A percentile compares a stretch with the other conserved stretches of the same genome.
Conservation (phyloP, 768 basidiomycete species). For the Suillus bovinus region DNA sequence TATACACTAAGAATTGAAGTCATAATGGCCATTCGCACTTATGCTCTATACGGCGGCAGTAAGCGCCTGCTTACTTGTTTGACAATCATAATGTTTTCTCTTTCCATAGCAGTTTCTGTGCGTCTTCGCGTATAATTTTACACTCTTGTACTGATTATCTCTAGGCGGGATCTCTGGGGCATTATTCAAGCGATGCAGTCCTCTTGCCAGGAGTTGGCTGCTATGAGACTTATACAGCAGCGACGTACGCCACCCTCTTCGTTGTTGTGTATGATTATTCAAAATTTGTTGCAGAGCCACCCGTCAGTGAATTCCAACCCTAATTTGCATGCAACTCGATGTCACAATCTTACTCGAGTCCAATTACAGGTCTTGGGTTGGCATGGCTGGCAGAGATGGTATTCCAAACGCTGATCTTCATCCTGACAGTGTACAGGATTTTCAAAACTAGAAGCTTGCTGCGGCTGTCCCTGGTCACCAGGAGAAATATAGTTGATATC, state of each 20-base stretch:
- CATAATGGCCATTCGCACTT: constrained; percentile 49
- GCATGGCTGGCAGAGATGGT: background rate
- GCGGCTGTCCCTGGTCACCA: background rate
- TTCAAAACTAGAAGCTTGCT: background rate
- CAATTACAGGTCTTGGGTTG: background rate
- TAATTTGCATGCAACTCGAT: background rate
- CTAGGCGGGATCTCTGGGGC: constrained; percentile 39
- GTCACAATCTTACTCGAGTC: background rate
- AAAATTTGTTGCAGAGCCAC: background rate
- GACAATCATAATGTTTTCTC: constrained; percentile 31
- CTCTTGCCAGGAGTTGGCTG: constrained; percentile 31
- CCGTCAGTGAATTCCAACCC: background rate
- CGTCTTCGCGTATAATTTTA: constrained; percentile 17
- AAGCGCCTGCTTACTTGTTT: constrained; percentile 39
- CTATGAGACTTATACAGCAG: constrained; percentile 12
- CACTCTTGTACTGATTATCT: background rate
- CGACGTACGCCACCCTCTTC: constrained; percentile 25
- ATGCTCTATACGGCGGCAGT: constrained; percentile 48
- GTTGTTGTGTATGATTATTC: constrained; percentile 35
- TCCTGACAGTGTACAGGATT: background rate
- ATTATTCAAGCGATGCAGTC: constrained; percentile 40
- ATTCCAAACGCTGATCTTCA: background rate
- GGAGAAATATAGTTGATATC: background rate
- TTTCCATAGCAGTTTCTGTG: constrained; percentile 39
- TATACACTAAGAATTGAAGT: constrained; percentile 23